Base-by-base conservation (phyloP, 345 rosid species). In the Hibiscus syriacus region DNA sequence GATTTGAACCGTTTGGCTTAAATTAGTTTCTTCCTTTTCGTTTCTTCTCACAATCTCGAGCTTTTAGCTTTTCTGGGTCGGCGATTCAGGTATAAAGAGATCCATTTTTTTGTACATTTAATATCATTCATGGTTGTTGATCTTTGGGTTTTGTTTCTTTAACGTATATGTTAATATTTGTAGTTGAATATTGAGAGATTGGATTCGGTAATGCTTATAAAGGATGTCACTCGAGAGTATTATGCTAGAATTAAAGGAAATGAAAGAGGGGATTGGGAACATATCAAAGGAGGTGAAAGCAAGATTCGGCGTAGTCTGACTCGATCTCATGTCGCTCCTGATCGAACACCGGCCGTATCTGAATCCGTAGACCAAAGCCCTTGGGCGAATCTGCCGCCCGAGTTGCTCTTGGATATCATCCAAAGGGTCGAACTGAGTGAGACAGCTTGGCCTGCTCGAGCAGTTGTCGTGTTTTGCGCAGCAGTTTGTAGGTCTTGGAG, bases 401-500 rank as follows among this genome's bases (percentile, higher is more conserved):
- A 94, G 70, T 76, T 94, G 84, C 90, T 94, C 14, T 74, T 80
- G 73, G 97, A 94, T 73, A 94, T 94, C 46, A 77, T 94, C 55
- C 70, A 74, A 67, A 87, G 97, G 78, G 82, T 94, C 4, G 99
- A 94, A 81, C 85, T 86, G 80, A 94, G 86, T 41, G 99, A 94
- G 82, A 77, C 86, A 1, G 30, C 81, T 13, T 94, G 99, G 99
- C 97, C 99, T 22, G 85, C 91, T 74, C 96, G 99, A 59, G 95
- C 91, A 10, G 86, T 71, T 10, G 92, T 94, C 13, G 86, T 94
- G 64, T 79, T 74, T 69, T 90, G 96, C 74, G 99, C 95, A 71
- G 86, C 90, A 0, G 96, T 94, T 50, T 94, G 99, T 77, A 86
- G 79, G 77, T 83, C 91, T 10, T 94, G 99, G 99, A 87, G 99